Evolutionary conservation across 164 flowering plant species (phyloP).

Genomic region (Macadamia tetraphylla): DNA sequence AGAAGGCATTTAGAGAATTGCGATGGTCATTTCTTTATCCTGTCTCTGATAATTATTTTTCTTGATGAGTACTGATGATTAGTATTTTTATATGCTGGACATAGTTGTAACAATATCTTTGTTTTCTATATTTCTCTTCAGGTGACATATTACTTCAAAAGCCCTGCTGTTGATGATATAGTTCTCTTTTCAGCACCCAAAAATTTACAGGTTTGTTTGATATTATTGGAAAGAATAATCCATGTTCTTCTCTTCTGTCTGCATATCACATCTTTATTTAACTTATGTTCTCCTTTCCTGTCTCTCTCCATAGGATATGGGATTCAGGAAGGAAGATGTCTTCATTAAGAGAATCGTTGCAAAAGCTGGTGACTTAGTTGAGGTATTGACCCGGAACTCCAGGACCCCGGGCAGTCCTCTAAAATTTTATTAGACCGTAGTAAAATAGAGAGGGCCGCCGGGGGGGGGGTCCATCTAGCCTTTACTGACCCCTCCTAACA

Average conservation of each 20-base stretch:
- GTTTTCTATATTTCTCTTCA: conserved; percentile 9
- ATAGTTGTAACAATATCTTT: background rate
- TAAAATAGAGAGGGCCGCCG: no score
- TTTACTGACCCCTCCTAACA: no score
- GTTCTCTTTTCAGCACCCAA: conserved; percentile 37
- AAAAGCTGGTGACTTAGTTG: conserved; percentile 47
- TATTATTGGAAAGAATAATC: background rate
- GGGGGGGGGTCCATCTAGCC: no score
- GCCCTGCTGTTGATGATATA: conserved; percentile 37
- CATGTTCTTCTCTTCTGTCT: background rate
- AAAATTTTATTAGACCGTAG: no score
- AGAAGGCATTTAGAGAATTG: no score
- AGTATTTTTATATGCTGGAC: background rate
- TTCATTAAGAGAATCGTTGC: conserved; percentile 55
- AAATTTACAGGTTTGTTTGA: conserved; percentile 28
- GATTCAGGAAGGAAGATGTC: conserved; percentile 24
- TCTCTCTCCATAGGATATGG: conserved; percentile 16
- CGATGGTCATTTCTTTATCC: no score
- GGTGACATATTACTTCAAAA: conserved; percentile 42
- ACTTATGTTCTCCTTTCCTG: background rate
- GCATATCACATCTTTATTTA: background rate
- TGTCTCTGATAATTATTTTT: background rate
- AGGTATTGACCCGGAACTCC: conserved; percentile 21
- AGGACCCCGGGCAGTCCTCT: no score
- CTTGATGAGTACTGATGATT: background rate